phyloP scores from a whole-genome alignment of 441 rosid species.

The Brassica hybrid region DNA sequence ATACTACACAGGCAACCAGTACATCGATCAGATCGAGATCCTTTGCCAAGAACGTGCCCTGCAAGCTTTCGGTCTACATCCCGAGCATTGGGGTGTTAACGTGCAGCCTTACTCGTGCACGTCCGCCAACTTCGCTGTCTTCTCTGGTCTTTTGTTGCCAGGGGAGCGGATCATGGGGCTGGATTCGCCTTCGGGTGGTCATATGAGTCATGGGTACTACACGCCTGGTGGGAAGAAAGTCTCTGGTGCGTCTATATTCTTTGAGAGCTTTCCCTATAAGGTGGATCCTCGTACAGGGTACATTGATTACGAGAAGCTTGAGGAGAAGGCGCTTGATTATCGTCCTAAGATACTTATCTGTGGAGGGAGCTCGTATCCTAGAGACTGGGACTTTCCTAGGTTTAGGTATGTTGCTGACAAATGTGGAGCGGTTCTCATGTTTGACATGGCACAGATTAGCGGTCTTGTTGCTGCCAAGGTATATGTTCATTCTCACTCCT shows the following conservation, averaged over 20 bases:
- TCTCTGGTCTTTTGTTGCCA: slow-evolving; percentile 55
- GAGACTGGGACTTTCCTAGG: slow-evolving; percentile 69
- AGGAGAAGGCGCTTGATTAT: neutral
- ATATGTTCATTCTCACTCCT: slow-evolving; percentile 14
- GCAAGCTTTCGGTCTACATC: slow-evolving; percentile 52
- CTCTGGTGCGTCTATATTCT: slow-evolving; percentile 67
- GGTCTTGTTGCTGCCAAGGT: slow-evolving; percentile 80
- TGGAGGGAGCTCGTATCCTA: slow-evolving; percentile 49
- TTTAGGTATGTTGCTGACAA: slow-evolving; percentile 70
- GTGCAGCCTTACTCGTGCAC: slow-evolving; percentile 81
- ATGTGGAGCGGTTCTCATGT: slow-evolving; percentile 65
- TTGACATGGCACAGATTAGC: slow-evolving; percentile 80
- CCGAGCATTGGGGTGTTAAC: slow-evolving; percentile 64
- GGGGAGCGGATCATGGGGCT: slow-evolving; percentile 76
- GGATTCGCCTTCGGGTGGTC: slow-evolving; percentile 72
- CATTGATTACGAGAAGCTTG: slow-evolving; percentile 42
- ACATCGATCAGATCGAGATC: slow-evolving; percentile 67
- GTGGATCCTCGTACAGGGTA: slow-evolving; percentile 61
- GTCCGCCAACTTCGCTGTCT: slow-evolving; percentile 67
- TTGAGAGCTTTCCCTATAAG: slow-evolving; percentile 68
- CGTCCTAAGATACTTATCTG: neutral
- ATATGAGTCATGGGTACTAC: slow-evolving; percentile 69
- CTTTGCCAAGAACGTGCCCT: slow-evolving; percentile 65
- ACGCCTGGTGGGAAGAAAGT: slow-evolving; percentile 70
- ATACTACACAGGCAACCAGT: slow-evolving; percentile 64